Percentiles rank a stretch among this genome's conserved stretches.
Evolutionary conservation across 805 yeast genomes (phyloP).

Genomic region (Spathaspora boniae): DNA sequence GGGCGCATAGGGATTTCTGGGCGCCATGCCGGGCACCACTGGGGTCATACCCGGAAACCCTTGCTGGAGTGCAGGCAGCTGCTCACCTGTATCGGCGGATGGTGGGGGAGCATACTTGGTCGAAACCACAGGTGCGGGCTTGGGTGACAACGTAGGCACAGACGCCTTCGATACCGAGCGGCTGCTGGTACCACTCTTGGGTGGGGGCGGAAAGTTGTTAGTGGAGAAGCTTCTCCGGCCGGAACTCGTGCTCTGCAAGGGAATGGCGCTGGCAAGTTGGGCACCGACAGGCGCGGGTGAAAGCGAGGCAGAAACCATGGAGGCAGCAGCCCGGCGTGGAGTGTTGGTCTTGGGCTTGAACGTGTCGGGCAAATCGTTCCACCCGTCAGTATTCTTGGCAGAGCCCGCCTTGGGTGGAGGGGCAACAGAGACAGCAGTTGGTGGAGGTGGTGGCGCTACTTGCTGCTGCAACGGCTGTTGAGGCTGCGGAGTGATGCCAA

Average conservation of each 20-base stretch:
- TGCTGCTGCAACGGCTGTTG: no score
- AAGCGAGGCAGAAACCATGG: slow-evolving; percentile 24
- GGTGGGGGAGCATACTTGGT: slow-evolving; percentile 33
- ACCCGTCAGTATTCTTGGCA: slow-evolving; percentile 50
- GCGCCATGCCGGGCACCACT: no score
- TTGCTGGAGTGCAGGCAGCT: slow-evolving; percentile 15
- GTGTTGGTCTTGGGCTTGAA: slow-evolving; percentile 39
- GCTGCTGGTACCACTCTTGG: slow-evolving; percentile 19
- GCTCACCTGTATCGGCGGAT: slow-evolving; percentile 11
- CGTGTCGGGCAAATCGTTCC: slow-evolving; percentile 66
- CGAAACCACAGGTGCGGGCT: slow-evolving; percentile 21
- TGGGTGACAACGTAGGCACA: slow-evolving; percentile 14
- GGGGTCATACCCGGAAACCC: no score
- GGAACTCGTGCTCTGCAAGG: no score
- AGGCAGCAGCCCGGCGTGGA: slow-evolving; percentile 46
- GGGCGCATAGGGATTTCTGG: slow-evolving; percentile 14
- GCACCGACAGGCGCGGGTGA: slow-evolving; percentile 17
- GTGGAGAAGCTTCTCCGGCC: slow-evolving; percentile 9
- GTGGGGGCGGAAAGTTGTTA: slow-evolving; percentile 20
- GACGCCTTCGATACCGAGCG: slow-evolving; percentile 23
- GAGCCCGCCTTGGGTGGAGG: slow-evolving; percentile 22
- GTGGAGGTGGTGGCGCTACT: slow-evolving; percentile 19
- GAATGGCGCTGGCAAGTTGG: no score
- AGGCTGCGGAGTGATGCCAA: no score
- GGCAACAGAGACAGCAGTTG: no score